Conservation (phyloP, 2,329 filamentous ascomycete genomes). For the Davidsoniella eucalypti region DNA sequence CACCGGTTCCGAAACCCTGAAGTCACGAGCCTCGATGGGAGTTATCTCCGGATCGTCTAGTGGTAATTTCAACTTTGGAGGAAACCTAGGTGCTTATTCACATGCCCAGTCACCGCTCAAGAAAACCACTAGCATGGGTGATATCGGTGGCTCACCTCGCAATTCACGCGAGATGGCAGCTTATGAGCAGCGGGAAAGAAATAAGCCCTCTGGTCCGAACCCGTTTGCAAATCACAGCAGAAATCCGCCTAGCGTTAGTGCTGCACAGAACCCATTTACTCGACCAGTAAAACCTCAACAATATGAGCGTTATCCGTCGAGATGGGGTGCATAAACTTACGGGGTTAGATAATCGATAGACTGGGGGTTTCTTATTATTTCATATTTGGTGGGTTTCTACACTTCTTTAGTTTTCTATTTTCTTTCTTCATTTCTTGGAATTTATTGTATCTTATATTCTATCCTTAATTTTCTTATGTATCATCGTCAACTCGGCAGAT, state of each 20-base stretch:
- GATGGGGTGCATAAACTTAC: background rate
- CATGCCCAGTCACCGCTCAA: constrained; percentile 72
- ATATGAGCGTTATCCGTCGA: constrained; percentile 6
- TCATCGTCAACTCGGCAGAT: too few relatives aligned
- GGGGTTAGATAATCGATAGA: background rate
- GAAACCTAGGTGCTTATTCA: constrained; percentile 63
- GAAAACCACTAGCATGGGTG: constrained; percentile 51
- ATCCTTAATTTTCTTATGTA: too few relatives aligned
- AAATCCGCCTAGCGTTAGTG: background rate
- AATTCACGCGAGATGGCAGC: constrained; percentile 48
- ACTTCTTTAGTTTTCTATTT: background rate
- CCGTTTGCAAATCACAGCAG: constrained; percentile 6
- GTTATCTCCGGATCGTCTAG: background rate
- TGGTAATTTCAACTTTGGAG: constrained; percentile 34
- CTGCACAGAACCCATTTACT: background rate
- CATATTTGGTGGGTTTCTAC: background rate
- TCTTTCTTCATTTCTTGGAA: background rate
- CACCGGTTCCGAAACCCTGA: background rate
- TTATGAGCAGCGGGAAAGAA: constrained; percentile 31
- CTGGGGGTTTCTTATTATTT: background rate
- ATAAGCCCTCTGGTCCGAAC: background rate
- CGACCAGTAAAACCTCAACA: background rate
- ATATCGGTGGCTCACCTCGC: constrained; percentile 33
- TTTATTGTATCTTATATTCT: background rate
- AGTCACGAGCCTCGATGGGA: constrained; percentile 3